Conservation (phyloP, 2,329 filamentous ascomycete species). For the Trichophyton benhamiae region DNA sequence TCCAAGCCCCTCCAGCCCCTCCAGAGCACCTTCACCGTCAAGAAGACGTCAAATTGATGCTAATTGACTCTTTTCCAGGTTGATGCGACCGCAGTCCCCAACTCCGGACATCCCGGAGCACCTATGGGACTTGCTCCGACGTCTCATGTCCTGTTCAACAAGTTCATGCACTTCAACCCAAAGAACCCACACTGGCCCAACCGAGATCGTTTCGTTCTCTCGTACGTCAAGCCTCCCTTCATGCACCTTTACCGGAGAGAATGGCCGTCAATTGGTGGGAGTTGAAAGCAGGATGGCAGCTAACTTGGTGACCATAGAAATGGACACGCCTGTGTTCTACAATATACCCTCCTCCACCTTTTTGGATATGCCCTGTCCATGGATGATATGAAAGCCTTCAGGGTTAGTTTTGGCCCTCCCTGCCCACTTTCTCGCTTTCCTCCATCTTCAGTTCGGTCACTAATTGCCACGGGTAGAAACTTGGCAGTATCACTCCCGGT, state of each 20-base stretch:
- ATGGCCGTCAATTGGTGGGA: constrained; percentile 5
- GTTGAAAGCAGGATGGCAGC: not conserved
- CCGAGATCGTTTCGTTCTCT: constrained; percentile 96
- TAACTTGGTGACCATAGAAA: constrained; percentile 47
- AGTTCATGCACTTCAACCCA: constrained; percentile 99
- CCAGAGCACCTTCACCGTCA: not conserved
- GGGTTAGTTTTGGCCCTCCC: constrained; percentile 49
- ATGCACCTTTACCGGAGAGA: not conserved
- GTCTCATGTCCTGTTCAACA: constrained; percentile 95
- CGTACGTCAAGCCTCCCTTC: constrained; percentile 51
- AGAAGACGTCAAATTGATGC: not conserved
- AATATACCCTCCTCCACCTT: constrained; percentile 94
- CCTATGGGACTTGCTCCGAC: constrained; percentile 95
- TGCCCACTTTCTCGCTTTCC: not conserved
- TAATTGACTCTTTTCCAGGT: constrained; percentile 47
- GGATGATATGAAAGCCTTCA: constrained; percentile 92
- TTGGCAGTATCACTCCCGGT: constrained; percentile 77
- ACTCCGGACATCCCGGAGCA: constrained; percentile 97
- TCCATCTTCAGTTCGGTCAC: not conserved
- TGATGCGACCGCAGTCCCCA: constrained; percentile 92
- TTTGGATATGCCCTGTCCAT: constrained; percentile 80
- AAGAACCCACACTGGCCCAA: constrained; percentile 97
- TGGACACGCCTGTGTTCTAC: constrained; percentile 98
- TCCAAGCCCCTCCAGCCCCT: not conserved
- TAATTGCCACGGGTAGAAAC: constrained; percentile 35